Evolutionary conservation across 164 flowering plant genomes (phyloP).

Genomic region (Magnolia officinalis): DNA sequence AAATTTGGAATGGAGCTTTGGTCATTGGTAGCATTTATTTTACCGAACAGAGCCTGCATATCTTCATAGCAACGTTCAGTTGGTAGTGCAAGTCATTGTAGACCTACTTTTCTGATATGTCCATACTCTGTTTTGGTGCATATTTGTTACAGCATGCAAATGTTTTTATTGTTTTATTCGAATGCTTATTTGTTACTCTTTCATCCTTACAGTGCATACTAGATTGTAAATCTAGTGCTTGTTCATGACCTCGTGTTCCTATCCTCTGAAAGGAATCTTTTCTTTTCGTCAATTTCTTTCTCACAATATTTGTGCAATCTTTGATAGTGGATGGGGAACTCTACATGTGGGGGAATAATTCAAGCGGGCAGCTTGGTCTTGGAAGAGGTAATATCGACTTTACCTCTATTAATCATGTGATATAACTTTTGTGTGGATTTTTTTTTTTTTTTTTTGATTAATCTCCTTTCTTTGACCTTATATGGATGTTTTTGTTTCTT

Average conservation of each 20-base stretch:
- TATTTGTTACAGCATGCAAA: too few species aligned
- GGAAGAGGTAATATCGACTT: constrained; percentile 55
- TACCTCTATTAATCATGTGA: constrained; percentile 6
- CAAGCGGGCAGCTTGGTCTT: constrained; percentile 94
- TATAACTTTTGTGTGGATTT: not conserved
- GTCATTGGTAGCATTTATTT: too few species aligned
- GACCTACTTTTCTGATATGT: too few species aligned
- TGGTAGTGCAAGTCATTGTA: too few species aligned
- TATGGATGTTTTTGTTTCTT: not conserved
- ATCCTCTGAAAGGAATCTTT: not conserved
- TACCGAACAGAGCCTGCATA: too few species aligned
- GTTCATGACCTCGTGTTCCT: not conserved
- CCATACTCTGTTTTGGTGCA: too few species aligned
- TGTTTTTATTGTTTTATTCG: too few species aligned
- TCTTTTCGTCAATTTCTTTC: not conserved
- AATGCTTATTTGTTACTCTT: too few species aligned
- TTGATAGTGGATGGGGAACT: constrained; percentile 79
- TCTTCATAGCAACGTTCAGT: too few species aligned
- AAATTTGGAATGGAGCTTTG: too few species aligned
- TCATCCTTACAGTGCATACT: too few species aligned
- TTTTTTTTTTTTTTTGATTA: not conserved
- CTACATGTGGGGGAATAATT: constrained; percentile 93
- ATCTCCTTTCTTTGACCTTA: not conserved
- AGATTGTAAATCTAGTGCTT: too few species aligned
- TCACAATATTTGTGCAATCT: not conserved